Evolutionary conservation across 2,329 filamentous ascomycete genomes (phyloP).

Genomic region (Trichophyton schoenleinii): DNA sequence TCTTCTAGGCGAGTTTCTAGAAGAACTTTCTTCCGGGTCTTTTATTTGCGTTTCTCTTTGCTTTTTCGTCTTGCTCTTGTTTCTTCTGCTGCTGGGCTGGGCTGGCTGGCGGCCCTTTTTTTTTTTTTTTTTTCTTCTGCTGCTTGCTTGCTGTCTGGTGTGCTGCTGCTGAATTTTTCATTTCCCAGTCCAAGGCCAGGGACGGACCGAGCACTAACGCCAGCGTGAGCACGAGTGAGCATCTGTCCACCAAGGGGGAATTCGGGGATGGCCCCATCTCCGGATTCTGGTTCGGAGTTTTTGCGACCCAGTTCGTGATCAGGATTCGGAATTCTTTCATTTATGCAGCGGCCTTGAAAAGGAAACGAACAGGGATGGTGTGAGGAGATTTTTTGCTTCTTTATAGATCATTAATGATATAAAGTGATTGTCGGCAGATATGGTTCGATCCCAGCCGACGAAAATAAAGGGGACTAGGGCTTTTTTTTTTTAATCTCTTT

Average conservation of each 20-base stretch:
- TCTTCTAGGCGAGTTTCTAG: slow-evolving; percentile 1
- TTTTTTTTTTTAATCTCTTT: too few relatives aligned
- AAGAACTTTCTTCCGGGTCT: neutral
- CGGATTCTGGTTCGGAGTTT: neutral
- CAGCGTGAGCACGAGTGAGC: too few relatives aligned
- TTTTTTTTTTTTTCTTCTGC: neutral
- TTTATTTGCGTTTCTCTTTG: neutral
- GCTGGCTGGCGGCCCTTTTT: too few relatives aligned
- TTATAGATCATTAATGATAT: slow-evolving; percentile 4
- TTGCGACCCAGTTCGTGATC: neutral
- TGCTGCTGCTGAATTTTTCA: too few relatives aligned
- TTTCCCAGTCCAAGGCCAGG: neutral
- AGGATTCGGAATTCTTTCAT: neutral
- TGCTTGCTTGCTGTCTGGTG: neutral
- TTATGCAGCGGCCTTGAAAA: neutral
- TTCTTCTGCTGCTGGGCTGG: neutral
- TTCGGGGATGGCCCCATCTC: neutral
- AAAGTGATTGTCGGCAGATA: neutral
- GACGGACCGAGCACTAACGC: neutral
- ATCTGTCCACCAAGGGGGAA: neutral
- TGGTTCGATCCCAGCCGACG: neutral
- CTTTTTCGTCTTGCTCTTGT: neutral
- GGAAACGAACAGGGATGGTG: neutral
- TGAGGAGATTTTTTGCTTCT: neutral
- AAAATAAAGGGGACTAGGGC: neutral